Percentiles rank a stretch among this genome's conserved stretches.
Evolutionary conservation across 1,139 yeast genomes (phyloP).

Genomic region (Taphrina confusa): DNA sequence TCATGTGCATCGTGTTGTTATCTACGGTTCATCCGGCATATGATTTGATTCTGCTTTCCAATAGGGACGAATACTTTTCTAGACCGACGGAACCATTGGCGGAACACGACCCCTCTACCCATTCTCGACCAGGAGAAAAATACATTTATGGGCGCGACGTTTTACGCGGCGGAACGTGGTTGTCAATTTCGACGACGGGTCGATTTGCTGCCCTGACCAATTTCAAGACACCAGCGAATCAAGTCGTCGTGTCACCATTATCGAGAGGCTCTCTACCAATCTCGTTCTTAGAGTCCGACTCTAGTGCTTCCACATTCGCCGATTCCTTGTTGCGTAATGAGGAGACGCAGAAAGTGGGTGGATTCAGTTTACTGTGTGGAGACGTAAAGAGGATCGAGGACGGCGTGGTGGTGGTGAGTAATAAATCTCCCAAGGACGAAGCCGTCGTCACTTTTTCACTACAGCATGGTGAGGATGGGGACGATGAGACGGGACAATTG

Average conservation of each 20-base stretch:
- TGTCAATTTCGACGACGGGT: slow-evolving; percentile 67
- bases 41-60: slow-evolving; percentile 72
- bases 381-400: slow-evolving; percentile 45
- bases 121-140: neutral
- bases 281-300: slow-evolving; percentile 52
- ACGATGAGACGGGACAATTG: neutral
- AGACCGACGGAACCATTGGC: slow-evolving; percentile 57
- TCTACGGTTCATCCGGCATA: slow-evolving; percentile 37
- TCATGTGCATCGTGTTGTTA: slow-evolving; percentile 39
- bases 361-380: slow-evolving; percentile 82
- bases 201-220: slow-evolving; percentile 75
- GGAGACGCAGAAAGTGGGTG: slow-evolving; percentile 61
- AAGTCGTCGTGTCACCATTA: slow-evolving; percentile 47
- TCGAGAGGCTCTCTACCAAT: slow-evolving; percentile 77
- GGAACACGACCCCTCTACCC: neutral
- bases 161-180: slow-evolving; percentile 90
- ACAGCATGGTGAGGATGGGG: neutral
- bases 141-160: slow-evolving; percentile 62
- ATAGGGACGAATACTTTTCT: slow-evolving; percentile 78
- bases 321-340: slow-evolving; percentile 41
- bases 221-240: slow-evolving; percentile 54
- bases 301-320: slow-evolving; percentile 52
- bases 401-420: slow-evolving; percentile 46
- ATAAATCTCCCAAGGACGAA: slow-evolving; percentile 40
- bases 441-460: neutral